Evolutionary conservation across 352 stramenopile genomes (phyloP).

Genomic region (Pythium folliculosum): DNA sequence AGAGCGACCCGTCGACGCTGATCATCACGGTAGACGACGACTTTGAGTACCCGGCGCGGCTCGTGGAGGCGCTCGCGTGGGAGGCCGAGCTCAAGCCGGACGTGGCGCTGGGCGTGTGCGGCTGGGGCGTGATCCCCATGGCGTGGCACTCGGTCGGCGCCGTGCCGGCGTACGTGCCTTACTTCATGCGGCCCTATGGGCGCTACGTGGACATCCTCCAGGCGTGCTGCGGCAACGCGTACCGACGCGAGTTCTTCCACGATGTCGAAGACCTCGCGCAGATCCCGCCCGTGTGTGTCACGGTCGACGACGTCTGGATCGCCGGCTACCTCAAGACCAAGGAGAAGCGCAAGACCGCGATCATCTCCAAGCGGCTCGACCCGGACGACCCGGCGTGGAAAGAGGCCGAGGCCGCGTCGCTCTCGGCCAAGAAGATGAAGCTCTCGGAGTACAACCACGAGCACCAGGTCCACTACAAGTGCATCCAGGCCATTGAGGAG

Average conservation of each 20-base stretch:
- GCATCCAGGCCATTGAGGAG: constrained; percentile 69
- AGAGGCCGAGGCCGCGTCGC: constrained; percentile 47
- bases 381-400: constrained; percentile 71
- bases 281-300: constrained; percentile 71
- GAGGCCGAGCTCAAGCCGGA: constrained; percentile 59
- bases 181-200: constrained; percentile 73
- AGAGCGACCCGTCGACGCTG: constrained; percentile 58
- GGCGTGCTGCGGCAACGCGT: constrained; percentile 65
- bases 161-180: constrained; percentile 79
- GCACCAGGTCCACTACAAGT: constrained; percentile 84
- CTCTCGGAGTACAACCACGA: constrained; percentile 83
- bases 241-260: constrained; percentile 73
- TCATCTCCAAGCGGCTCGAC: constrained; percentile 82
- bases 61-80: constrained; percentile 72
- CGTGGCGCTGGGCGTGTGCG: constrained; percentile 69
- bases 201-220: constrained; percentile 74
- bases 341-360: constrained; percentile 52
- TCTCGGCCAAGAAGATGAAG: constrained; percentile 54
- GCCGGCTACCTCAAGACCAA: constrained; percentile 74
- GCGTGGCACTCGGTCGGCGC: constrained; percentile 67
- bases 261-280: constrained; percentile 68
- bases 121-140: constrained; percentile 79
- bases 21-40: constrained; percentile 86
- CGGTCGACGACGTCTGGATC: constrained; percentile 85
- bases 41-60: constrained; percentile 69